Evolutionary conservation across 305 asterid genomes (phyloP).

Genomic region (Fraxinus nigra): DNA sequence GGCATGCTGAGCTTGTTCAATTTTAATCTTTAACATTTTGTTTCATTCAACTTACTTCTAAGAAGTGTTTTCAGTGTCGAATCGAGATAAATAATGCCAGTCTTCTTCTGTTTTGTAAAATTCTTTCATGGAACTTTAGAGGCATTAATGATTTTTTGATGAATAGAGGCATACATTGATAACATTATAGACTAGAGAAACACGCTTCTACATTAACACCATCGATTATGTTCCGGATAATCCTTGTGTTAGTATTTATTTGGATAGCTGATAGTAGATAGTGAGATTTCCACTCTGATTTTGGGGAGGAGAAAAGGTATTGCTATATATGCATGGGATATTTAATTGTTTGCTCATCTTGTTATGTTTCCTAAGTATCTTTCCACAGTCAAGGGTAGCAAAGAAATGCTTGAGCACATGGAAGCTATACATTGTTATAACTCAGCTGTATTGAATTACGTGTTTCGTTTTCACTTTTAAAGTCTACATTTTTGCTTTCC

Average conservation of each 20-base stretch:
- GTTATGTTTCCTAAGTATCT: not conserved
- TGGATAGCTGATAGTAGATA: not conserved
- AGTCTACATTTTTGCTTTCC: not conserved
- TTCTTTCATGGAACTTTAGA: not conserved
- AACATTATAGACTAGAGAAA: not conserved
- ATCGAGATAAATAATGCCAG: not conserved
- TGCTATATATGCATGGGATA: not conserved
- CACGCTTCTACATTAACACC: not conserved
- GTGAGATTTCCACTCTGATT: not conserved
- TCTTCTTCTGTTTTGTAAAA: not conserved
- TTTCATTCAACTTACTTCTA: not conserved
- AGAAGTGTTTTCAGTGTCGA: not conserved
- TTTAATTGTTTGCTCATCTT: not conserved
- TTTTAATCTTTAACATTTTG: not conserved
- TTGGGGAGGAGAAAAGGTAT: not conserved
- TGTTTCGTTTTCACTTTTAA: not conserved
- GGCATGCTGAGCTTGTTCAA: not conserved
- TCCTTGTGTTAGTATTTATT: not conserved
- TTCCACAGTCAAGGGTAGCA: not conserved
- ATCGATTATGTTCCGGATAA: not conserved
- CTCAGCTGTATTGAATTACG: not conserved
- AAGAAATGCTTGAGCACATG: not conserved
- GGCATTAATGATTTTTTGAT: not conserved
- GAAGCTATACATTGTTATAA: not conserved
- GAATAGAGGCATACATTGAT: not conserved